Conservation (phyloP, 345 rosid genomes). For the Acer campestre region DNA sequence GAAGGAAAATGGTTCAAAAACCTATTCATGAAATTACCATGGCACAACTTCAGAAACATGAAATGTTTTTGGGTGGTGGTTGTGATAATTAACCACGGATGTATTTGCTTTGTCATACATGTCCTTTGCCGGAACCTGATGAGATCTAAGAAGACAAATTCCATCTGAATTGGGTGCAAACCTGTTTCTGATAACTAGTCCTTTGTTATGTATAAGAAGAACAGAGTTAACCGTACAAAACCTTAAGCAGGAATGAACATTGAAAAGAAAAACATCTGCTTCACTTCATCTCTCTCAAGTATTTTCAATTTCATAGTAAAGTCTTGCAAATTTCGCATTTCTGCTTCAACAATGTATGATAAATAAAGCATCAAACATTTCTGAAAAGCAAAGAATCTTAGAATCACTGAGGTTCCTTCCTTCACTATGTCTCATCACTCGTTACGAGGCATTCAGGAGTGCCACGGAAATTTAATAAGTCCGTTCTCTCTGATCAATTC, state of each 20-base stretch:
- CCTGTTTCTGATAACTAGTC: background rate
- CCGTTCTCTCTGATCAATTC: no score
- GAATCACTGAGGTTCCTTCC: background rate
- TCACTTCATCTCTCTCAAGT: no score
- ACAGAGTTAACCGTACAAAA: background rate
- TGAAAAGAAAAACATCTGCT: no score
- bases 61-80: background rate
- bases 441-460: background rate
- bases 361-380: background rate
- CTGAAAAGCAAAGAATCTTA: background rate
- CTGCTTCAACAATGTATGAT: no score
- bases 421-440: background rate
- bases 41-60: background rate
- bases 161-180: no score
- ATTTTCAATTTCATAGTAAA: no score
- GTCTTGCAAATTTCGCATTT: no score
- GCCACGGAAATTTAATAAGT: background rate
- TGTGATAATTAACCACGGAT: no score
- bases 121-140: no score
- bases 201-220: background rate
- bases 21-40: background rate
- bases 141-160: no score
- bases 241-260: no score
- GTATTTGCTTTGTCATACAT: background rate
- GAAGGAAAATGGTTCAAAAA: no score